Evolutionary conservation across 1,284 basidiomycete species (phyloP), one percentile per base, ranked within the genome.

Genomic region (Macrocystidia cucumis): DNA sequence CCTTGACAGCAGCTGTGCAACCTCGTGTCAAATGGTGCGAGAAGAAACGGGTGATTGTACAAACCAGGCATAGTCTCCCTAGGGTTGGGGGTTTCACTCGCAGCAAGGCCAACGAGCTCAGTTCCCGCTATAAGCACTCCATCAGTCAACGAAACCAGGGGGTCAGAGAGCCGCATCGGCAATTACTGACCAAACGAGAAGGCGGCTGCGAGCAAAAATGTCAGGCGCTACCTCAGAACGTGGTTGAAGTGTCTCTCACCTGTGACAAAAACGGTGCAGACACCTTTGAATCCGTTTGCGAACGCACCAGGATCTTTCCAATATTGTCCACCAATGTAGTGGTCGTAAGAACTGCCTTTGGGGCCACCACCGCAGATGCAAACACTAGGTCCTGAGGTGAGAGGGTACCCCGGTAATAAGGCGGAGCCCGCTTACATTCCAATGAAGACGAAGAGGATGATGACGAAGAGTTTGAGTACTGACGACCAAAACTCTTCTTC

Each of bases 71-170:
- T 74, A 17, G 72, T 71, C 44, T 63, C 61, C 43, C 70, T 66
- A 3, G 79, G 78, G 50, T 74, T 71, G 36, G 71, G 63, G 1
- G 70, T 70, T 51, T 76, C 73, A 36, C 63, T 72, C 1, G 76
- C 78, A 22, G 78, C 76, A 34, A 73, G 49, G 60, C 77, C 78
- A 23, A 84, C 72, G 34, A 84, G 72, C 50, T 86, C 80, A 23
- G 80, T 82, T 38, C 81, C 80, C 40, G 64, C 60, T 59, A 26
- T 19, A 4, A 23, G 24, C 17, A 21, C 36, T n/a, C n/a, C 20
- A 29, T 7, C 9, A 29, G 16, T 29, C 7, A 9, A 29, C 9
- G 13, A 22, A 46, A n/a, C n/a, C n/a, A n/a, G n/a, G n/a, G n/a
- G n/a, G n/a, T n/a, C n/a, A n/a, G n/a, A 8, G 9, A 17, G 28